A percentile compares a stretch with the other conserved stretches of the same genome.
phyloP scores from a whole-genome alignment of 2,329 filamentous ascomycete genomes.

The Exophiala alcalophila region DNA sequence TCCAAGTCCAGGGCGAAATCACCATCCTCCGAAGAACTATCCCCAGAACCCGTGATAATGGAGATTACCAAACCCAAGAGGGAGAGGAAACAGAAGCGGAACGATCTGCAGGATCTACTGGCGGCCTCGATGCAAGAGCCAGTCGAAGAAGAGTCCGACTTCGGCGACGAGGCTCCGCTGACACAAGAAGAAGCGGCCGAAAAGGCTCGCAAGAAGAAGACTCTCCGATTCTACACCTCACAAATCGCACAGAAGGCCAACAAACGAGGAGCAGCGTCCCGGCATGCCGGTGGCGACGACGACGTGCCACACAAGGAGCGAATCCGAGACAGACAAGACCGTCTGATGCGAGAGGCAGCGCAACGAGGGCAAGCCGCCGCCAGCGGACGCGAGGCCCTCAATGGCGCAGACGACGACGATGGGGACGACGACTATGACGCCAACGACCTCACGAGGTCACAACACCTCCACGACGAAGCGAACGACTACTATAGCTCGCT shows the following conservation, averaged over 20 bases:
- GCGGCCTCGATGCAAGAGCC: slow-evolving; percentile 33
- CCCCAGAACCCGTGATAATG: slow-evolving; percentile 2
- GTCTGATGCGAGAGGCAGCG: slow-evolving; percentile 85
- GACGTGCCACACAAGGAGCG: slow-evolving; percentile 80
- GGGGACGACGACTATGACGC: slow-evolving; percentile 40
- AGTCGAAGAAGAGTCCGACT: slow-evolving; percentile 72
- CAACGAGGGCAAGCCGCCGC: slow-evolving; percentile 67
- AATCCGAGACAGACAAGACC: slow-evolving; percentile 76
- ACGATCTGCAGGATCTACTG: slow-evolving; percentile 44
- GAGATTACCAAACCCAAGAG: slow-evolving; percentile 51
- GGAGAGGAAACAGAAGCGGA: slow-evolving; percentile 57
- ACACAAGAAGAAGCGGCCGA: slow-evolving; percentile 76
- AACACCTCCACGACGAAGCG: slow-evolving; percentile 53
- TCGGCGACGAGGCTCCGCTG: slow-evolving; percentile 82
- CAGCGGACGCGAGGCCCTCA: slow-evolving; percentile 54
- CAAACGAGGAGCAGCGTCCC: slow-evolving; percentile 63
- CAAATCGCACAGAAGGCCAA: slow-evolving; percentile 94
- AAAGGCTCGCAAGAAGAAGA: slow-evolving; percentile 87
- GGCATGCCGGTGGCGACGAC: slow-evolving; percentile 59
- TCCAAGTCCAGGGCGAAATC: slow-evolving; percentile 53
- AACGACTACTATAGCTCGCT: slow-evolving; percentile 80
- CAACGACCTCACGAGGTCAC: slow-evolving; percentile 38
- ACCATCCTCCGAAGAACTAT: not conserved
- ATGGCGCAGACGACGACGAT: slow-evolving; percentile 67
- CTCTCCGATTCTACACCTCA: slow-evolving; percentile 93